phyloP scores from a whole-genome alignment of 768 basidiomycete species.

The Naganishia antarctica region DNA sequence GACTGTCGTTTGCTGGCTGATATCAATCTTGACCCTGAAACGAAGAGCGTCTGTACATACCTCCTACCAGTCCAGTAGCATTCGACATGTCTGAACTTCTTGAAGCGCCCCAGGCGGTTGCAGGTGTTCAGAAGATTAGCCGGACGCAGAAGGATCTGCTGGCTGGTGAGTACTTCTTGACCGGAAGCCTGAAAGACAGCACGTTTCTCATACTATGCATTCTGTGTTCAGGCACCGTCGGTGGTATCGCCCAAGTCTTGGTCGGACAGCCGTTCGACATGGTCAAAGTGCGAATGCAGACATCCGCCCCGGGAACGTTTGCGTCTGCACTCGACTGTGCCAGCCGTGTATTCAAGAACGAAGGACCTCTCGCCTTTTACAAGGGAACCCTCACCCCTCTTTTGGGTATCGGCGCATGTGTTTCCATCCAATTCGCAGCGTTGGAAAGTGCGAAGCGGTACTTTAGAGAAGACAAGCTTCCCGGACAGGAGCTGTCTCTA shows the following conservation, averaged over 20 bases:
- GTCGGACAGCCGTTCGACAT: conserved; percentile 96
- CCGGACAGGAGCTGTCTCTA: conserved; percentile 61
- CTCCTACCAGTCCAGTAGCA: too few relatives aligned
- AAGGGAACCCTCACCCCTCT: conserved; percentile 92
- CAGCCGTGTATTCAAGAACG: conserved; percentile 79
- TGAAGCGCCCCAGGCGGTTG: conserved; percentile 13
- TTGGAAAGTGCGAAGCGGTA: conserved; percentile 78
- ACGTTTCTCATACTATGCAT: conserved; percentile 60
- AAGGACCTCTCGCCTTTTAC: conserved; percentile 91
- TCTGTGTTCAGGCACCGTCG: conserved; percentile 76
- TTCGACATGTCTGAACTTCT: conserved; percentile 23
- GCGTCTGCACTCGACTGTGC: conserved; percentile 82
- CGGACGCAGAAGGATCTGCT: conserved; percentile 74
- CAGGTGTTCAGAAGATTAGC: conserved; percentile 27
- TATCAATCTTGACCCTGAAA: too few relatives aligned
- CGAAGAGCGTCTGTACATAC: too few relatives aligned
- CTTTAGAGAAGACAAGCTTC: conserved; percentile 63
- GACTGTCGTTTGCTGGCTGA: too few relatives aligned
- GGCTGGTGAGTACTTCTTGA: conserved; percentile 63
- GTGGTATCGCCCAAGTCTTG: conserved; percentile 84
- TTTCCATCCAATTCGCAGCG: conserved; percentile 91
- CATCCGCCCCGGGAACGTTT: conserved; percentile 82
- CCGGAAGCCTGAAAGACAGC: neutral
- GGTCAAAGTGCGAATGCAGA: conserved; percentile 91
- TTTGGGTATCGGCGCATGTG: conserved; percentile 86